Evolutionary conservation across 2,329 filamentous ascomycete genomes (phyloP).

Genomic region (Ceratocystis smalleyi): DNA sequence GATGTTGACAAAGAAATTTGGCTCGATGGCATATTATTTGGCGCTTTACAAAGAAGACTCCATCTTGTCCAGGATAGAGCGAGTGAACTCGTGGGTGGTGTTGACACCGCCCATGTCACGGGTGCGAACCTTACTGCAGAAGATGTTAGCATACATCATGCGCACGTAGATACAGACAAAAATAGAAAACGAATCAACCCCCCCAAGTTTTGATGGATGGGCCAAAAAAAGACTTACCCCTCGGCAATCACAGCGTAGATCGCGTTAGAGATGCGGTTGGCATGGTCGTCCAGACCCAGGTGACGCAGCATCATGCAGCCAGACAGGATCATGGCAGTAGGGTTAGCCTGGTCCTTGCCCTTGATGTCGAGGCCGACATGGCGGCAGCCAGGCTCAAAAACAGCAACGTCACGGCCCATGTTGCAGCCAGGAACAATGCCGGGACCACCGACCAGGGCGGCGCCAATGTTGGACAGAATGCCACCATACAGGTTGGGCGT

Average conservation of each 20-base stretch:
- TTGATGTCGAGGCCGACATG: constrained; percentile 99
- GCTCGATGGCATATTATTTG: neutral
- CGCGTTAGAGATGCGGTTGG: constrained; percentile 91
- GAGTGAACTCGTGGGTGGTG: constrained; percentile 88
- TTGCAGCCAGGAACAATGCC: constrained; percentile 97
- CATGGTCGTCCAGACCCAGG: constrained; percentile 92
- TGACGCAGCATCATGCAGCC: constrained; percentile 95
- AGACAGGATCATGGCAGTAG: constrained; percentile 85
- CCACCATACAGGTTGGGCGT: constrained; percentile 99
- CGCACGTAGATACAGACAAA: neutral
- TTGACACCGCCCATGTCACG: constrained; percentile 87
- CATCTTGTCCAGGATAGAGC: constrained; percentile 90
- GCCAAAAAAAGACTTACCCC: constrained; percentile 54
- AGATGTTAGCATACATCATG: constrained; percentile 27
- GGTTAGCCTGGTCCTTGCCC: constrained; percentile 99
- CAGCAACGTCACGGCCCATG: constrained; percentile 95
- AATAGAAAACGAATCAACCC: no score
- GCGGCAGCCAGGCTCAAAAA: constrained; percentile 97
- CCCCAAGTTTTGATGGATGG: neutral
- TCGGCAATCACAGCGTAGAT: constrained; percentile 67
- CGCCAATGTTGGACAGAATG: constrained; percentile 97
- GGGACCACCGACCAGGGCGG: constrained; percentile 88
- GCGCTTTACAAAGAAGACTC: constrained; percentile 32
- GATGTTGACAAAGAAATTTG: neutral
- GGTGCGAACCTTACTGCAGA: constrained; percentile 61